phyloP scores from a whole-genome alignment of 768 basidiomycete species.

The Mycena amicta region DNA sequence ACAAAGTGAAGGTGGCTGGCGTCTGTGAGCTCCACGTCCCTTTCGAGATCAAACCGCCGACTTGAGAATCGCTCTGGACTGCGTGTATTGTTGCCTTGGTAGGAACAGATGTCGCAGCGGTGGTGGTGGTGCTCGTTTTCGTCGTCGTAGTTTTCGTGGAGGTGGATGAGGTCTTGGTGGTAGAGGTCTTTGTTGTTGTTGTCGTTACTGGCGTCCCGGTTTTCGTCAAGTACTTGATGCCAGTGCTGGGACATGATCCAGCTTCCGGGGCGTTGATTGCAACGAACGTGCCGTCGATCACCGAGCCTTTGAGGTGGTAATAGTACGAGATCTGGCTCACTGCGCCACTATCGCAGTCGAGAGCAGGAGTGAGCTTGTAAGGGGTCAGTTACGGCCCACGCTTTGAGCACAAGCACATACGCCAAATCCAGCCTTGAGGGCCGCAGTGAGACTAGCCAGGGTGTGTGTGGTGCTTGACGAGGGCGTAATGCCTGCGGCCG shows the following conservation, averaged over 20 bases:
- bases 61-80: slow-evolving; percentile 33
- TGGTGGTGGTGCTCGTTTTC: neutral
- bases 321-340: slow-evolving; percentile 32
- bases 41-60: slow-evolving; percentile 54
- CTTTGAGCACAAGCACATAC: slow-evolving; percentile 30
- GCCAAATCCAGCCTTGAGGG: slow-evolving; percentile 56
- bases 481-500: slow-evolving; percentile 73
- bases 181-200: slow-evolving; percentile 7
- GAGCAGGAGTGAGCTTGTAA: slow-evolving; percentile 32
- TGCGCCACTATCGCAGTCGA: slow-evolving; percentile 41
- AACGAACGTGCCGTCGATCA: slow-evolving; percentile 65
- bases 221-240: slow-evolving; percentile 65
- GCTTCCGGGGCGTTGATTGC: slow-evolving; percentile 53
- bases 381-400: neutral
- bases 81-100: slow-evolving; percentile 50
- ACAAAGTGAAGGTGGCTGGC: slow-evolving; percentile 54
- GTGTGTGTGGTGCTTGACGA: slow-evolving; percentile 59
- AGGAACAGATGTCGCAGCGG: slow-evolving; percentile 37
- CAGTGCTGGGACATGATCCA: slow-evolving; percentile 56
- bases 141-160: neutral
- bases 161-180: neutral
- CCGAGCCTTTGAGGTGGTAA: slow-evolving; percentile 44
- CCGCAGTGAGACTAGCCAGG: slow-evolving; percentile 52
- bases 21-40: slow-evolving; percentile 69
- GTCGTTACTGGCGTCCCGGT: slow-evolving; percentile 36